A percentile compares a stretch with the other conserved stretches of the same genome.
phyloP scores from a whole-genome alignment of 1,284 basidiomycete species.

The Melanopsichium pennsylvanicum region DNA sequence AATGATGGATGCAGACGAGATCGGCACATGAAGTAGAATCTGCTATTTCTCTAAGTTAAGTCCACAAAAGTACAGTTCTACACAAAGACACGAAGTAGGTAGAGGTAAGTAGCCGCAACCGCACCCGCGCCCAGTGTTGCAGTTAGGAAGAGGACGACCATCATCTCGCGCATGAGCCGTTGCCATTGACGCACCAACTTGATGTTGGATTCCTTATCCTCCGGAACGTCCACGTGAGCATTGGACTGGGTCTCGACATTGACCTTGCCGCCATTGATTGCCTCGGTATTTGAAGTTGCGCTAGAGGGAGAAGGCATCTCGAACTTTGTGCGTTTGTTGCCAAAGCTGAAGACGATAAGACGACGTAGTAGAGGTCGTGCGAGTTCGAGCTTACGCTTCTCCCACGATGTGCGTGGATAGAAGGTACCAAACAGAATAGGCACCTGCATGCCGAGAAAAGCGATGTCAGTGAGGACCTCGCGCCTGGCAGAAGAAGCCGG shows the following conservation, averaged over 20 bases:
- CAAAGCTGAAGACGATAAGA: constrained; percentile 45
- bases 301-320: constrained; percentile 14
- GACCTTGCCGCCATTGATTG: neutral
- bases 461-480: constrained; percentile 33
- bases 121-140: neutral
- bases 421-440: constrained; percentile 36
- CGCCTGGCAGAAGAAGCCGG: constrained; percentile 25
- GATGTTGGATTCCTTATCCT: constrained; percentile 19
- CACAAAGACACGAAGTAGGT: neutral
- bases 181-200: constrained; percentile 25
- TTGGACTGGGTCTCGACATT: constrained; percentile 29
- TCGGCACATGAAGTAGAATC: too few relatives aligned
- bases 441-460: constrained; percentile 36
- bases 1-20: too few relatives aligned
- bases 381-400: constrained; percentile 19
- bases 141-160: constrained; percentile 13
- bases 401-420: constrained; percentile 38
- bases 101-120: neutral
- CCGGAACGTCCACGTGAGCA: constrained; percentile 14
- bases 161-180: constrained; percentile 48
- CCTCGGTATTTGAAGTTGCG: neutral
- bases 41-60: neutral
- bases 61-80: neutral
- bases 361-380: constrained; percentile 37
- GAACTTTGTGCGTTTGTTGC: constrained; percentile 36